Evolutionary conservation across 2,329 filamentous ascomycete genomes (phyloP).

Genomic region (Ceratocystis eucalypticola): DNA sequence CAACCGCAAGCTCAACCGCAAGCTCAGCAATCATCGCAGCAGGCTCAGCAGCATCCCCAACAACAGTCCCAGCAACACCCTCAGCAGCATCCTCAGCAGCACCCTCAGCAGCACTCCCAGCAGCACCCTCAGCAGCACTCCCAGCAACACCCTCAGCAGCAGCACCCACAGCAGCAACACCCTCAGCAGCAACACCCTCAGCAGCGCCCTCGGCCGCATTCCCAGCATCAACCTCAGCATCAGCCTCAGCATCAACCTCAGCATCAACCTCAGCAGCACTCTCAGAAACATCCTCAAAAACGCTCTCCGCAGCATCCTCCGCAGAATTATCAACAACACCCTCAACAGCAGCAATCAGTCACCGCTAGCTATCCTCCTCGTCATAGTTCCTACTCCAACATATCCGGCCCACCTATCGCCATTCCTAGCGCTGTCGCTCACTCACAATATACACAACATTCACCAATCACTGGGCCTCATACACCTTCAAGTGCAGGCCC

Average conservation of each 20-base stretch:
- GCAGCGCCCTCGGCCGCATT: constrained; percentile 24
- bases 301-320: constrained; percentile 22
- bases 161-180: constrained; percentile 22
- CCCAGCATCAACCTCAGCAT: constrained; percentile 23
- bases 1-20: constrained; percentile 25
- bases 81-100: constrained; percentile 26
- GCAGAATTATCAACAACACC: constrained; percentile 27
- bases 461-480: constrained; percentile 5
- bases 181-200: constrained; percentile 23
- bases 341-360: constrained; percentile 33
- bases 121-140: constrained; percentile 25
- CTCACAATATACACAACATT: constrained; percentile 20
- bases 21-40: constrained; percentile 25
- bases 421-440: constrained; percentile 29
- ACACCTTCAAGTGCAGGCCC: not conserved
- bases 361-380: constrained; percentile 28
- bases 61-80: constrained; percentile 23
- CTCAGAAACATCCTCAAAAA: constrained; percentile 21
- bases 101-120: constrained; percentile 23
- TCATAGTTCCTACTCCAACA: constrained; percentile 28
- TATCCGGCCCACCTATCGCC: constrained; percentile 38
- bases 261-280: constrained; percentile 25
- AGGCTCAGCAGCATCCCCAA: constrained; percentile 23
- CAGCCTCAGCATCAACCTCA: constrained; percentile 22
- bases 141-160: constrained; percentile 17